Conservation (phyloP, 305 asterid genomes). For the Vinca major region DNA sequence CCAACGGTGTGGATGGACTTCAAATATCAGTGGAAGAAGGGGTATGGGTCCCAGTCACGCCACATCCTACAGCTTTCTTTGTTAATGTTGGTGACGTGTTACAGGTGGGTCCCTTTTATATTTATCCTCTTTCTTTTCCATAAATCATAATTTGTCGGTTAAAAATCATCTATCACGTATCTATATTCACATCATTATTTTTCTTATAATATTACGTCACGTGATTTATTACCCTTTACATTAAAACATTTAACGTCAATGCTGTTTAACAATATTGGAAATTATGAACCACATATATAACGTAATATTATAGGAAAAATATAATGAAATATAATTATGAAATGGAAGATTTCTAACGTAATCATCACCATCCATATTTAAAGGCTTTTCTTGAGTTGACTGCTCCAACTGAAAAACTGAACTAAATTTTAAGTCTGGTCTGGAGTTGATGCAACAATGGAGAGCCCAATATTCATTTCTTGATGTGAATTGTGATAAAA, state of each 20-base stretch:
- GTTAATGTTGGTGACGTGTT: constrained; percentile 68
- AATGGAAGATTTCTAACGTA: neutral
- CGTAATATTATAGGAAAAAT: too few species aligned
- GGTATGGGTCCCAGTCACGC: constrained; percentile 61
- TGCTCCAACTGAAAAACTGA: constrained; percentile 6
- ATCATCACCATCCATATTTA: constrained; percentile 4
- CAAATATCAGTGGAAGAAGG: constrained; percentile 58
- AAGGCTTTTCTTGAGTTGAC: constrained; percentile 3
- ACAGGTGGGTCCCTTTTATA: constrained; percentile 33
- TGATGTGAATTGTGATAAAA: constrained; percentile 8
- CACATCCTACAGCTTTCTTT: constrained; percentile 48
- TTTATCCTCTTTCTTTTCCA: too few species aligned
- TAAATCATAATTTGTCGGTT: too few species aligned
- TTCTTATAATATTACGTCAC: too few species aligned
- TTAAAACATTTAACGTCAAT: too few species aligned
- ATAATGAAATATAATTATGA: too few species aligned
- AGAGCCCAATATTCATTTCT: neutral
- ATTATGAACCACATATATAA: too few species aligned
- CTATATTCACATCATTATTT: too few species aligned
- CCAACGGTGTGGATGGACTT: constrained; percentile 60
- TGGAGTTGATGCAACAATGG: constrained; percentile 10
- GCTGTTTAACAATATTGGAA: too few species aligned
- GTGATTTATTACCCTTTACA: too few species aligned
- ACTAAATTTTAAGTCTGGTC: neutral
- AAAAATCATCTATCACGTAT: too few species aligned